Conservation (phyloP, 345 rosid species). For the Salix suchowensis region DNA sequence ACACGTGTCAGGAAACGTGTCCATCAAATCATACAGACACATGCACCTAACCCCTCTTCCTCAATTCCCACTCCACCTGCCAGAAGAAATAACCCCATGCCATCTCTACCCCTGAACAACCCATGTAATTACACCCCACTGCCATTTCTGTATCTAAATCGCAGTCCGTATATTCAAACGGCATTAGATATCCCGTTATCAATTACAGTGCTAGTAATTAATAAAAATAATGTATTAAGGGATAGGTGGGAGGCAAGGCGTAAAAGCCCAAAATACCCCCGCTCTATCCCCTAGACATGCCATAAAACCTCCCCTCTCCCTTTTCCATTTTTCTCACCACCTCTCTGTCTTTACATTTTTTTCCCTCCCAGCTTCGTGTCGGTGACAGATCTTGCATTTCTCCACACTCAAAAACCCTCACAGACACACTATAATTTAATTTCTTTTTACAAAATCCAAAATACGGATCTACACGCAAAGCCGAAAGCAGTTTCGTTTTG, state of each 20-base stretch:
- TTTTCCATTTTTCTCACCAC: slow-evolving; percentile 4
- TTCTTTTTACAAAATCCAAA: not conserved
- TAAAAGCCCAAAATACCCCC: not conserved
- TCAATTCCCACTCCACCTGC: not conserved
- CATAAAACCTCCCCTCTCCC: slow-evolving; percentile 16
- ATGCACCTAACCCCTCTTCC: not conserved
- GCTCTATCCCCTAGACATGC: slow-evolving; percentile 31
- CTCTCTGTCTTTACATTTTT: not conserved
- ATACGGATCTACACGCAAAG: not conserved
- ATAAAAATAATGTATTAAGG: not conserved
- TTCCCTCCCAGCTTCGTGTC: not conserved
- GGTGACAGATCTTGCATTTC: slow-evolving; percentile 54
- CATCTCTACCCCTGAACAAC: not conserved
- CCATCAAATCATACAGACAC: not conserved
- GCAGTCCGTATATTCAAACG: not conserved
- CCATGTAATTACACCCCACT: not conserved
- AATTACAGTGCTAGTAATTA: not conserved
- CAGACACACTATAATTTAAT: not conserved
- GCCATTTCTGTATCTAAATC: not conserved
- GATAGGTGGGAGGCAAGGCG: not conserved
- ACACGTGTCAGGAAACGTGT: not conserved
- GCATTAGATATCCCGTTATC: not conserved
- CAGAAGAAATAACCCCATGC: not conserved
- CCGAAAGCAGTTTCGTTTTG: not conserved
- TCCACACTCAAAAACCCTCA: slow-evolving; percentile 14